Conservation (phyloP, 192 early-diverging fungal species). For the Thamnidium elegans region DNA sequence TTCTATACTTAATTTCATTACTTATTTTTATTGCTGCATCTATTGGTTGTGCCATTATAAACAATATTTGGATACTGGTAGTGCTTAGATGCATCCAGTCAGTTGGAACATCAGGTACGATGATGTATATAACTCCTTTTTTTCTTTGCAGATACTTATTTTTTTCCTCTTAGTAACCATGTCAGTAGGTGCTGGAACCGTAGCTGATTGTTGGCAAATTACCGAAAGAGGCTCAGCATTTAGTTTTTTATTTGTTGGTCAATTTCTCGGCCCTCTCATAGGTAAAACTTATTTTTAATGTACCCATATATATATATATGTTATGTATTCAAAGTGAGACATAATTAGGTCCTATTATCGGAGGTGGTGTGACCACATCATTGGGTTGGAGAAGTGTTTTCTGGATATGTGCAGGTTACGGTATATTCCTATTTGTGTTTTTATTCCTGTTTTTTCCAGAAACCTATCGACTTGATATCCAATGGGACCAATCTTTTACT, state of each 20-base stretch:
- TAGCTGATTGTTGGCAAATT: conserved; percentile 26
- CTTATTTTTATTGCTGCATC: conserved; percentile 43
- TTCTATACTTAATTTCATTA: conserved; percentile 38
- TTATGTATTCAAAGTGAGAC: background rate
- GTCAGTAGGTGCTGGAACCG: conserved; percentile 30
- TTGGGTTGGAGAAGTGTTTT: conserved; percentile 41
- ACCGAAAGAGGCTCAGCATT: conserved; percentile 25
- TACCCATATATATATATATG: no score
- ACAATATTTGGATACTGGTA: conserved; percentile 35
- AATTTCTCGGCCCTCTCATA: conserved; percentile 23
- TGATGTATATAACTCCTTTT: background rate
- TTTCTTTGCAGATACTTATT: background rate
- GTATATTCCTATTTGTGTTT: conserved; percentile 30
- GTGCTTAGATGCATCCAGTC: conserved; percentile 43
- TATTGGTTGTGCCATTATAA: conserved; percentile 39
- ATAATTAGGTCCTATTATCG: conserved; percentile 33
- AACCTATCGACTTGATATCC: conserved; percentile 1
- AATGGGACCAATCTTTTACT: conserved; percentile 3
- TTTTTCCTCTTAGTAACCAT: conserved; percentile 6
- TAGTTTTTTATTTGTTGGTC: conserved; percentile 29
- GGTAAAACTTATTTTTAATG: conserved; percentile 7
- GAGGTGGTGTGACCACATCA: conserved; percentile 30
- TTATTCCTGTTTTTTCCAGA: conserved; percentile 13
- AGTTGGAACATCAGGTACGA: conserved; percentile 39
- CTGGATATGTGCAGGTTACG: conserved; percentile 36